Percentiles rank a stretch among this genome's conserved stretches.
Evolutionary conservation across 2,329 filamentous ascomycete species (phyloP).

Genomic region (Cercospora canescens): DNA sequence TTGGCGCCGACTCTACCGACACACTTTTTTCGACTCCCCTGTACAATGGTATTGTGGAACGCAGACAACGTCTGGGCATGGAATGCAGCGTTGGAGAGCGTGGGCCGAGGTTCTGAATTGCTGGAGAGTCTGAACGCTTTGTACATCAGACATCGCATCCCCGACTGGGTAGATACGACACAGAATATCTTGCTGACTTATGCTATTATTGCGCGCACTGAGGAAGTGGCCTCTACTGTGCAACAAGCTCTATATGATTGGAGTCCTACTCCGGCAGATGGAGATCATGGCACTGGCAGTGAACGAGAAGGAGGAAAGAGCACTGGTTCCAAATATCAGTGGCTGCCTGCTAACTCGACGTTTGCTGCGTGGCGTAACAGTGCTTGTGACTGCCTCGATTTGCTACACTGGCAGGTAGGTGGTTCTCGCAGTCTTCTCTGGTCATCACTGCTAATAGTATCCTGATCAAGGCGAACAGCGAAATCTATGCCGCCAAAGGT

Average conservation of each 20-base stretch:
- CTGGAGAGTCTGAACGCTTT: neutral
- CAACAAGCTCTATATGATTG: conserved; percentile 6
- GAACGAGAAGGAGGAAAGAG: neutral
- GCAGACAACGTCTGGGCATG: neutral
- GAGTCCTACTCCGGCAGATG: conserved; percentile 3
- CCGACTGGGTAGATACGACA: neutral
- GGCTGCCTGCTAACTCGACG: conserved; percentile 10
- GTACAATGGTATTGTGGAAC: neutral
- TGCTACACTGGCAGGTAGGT: conserved; percentile 14
- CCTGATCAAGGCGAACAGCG: conserved; percentile 9
- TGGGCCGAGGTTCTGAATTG: neutral
- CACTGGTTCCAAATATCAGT: neutral
- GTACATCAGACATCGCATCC: neutral
- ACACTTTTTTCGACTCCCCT: neutral
- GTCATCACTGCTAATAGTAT: neutral
- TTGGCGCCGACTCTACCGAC: neutral
- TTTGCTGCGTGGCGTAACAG: conserved; percentile 20
- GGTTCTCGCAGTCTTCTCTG: neutral
- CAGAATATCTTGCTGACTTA: conserved; percentile 6
- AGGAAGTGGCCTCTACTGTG: neutral
- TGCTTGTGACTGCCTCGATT: conserved; percentile 17
- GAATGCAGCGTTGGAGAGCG: neutral
- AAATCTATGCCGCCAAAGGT: conserved; percentile 12
- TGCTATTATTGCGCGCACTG: conserved; percentile 2
- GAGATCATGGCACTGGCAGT: neutral